These are phyloP conservation scores for Penicillium cosmopolitanum DNA, from an alignment of 495 filamentous ascomycete species.

Conservation along the genomic window DNA sequence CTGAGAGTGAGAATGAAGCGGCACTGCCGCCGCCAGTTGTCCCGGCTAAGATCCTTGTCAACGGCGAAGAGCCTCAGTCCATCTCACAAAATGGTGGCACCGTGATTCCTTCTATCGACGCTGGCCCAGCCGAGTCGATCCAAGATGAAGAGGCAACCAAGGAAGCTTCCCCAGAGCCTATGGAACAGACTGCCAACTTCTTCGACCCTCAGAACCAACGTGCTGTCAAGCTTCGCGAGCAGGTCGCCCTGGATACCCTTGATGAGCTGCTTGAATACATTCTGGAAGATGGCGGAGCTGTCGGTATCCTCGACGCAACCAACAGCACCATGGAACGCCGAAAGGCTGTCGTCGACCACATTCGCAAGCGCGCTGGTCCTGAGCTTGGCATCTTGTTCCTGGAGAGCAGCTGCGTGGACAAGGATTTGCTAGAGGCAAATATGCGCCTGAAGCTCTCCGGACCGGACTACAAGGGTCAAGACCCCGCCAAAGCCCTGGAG, in stretches of 20 bases:
- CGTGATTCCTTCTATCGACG: conserved; percentile 35
- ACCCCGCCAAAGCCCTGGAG: conserved; percentile 76
- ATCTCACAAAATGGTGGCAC: conserved; percentile 32
- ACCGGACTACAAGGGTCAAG: conserved; percentile 93
- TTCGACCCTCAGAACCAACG: conserved; percentile 89
- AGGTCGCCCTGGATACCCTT: conserved; percentile 87
- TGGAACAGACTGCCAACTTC: conserved; percentile 90
- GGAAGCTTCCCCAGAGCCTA: conserved; percentile 53
- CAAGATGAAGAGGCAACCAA: conserved; percentile 29
- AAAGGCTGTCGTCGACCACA: conserved; percentile 78
- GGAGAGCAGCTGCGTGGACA: conserved; percentile 88
- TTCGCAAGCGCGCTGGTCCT: conserved; percentile 80
- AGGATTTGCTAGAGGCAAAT: conserved; percentile 83
- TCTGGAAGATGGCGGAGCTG: conserved; percentile 76
- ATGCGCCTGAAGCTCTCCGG: conserved; percentile 98
- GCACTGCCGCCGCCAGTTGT: conserved; percentile 43
- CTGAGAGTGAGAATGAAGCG: conserved; percentile 31
- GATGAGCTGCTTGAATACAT: conserved; percentile 92
- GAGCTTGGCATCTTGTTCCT: conserved; percentile 90
- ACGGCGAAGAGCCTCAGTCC: conserved; percentile 44
- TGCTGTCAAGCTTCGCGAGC: conserved; percentile 83
- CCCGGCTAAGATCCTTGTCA: conserved; percentile 54
- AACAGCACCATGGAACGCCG: conserved; percentile 90
- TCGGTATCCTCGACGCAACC: conserved; percentile 98
- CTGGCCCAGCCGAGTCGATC: conserved; percentile 16